These are phyloP conservation scores for Puccinia hordei DNA, from an alignment of 1,284 basidiomycete genomes.

Conservation along the genomic window DNA sequence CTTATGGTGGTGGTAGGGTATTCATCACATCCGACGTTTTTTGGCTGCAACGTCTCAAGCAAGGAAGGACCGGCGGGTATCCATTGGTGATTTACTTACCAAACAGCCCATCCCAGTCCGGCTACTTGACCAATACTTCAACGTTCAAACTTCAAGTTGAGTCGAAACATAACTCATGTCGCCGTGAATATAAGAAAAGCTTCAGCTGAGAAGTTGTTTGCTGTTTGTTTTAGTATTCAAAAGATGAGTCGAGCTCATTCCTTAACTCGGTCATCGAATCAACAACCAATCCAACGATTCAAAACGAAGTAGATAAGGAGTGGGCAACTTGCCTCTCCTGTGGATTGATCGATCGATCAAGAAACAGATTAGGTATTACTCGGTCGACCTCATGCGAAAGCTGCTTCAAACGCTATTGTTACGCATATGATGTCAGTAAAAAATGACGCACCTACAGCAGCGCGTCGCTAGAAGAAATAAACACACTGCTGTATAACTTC, in stretches of 20 bases:
- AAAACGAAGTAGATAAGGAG: conserved; percentile 55
- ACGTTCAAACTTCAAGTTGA: conserved; percentile 60
- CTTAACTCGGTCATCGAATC: conserved; percentile 49
- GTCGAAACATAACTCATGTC: background rate
- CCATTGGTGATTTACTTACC: conserved; percentile 41
- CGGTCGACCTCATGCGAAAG: conserved; percentile 9
- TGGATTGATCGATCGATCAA: conserved; percentile 55
- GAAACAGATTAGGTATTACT: conserved; percentile 19
- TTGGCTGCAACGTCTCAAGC: conserved; percentile 65
- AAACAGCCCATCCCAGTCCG: conserved; percentile 25
- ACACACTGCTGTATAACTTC: no score
- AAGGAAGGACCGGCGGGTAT: conserved; percentile 33
- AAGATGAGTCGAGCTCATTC: conserved; percentile 9
- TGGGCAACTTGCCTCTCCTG: conserved; percentile 62
- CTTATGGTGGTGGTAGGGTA: conserved; percentile 62
- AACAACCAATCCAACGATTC: conserved; percentile 56
- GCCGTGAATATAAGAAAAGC: background rate
- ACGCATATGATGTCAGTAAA: background rate
- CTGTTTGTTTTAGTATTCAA: conserved; percentile 16
- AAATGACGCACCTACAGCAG: no score
- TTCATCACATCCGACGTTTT: conserved; percentile 72
- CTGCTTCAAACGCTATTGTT: conserved; percentile 30
- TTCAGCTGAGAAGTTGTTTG: background rate
- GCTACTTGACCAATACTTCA: conserved; percentile 55
- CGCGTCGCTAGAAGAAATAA: no score